phyloP scores from a whole-genome alignment of 768 basidiomycete species.

The Podaxis sp. region DNA sequence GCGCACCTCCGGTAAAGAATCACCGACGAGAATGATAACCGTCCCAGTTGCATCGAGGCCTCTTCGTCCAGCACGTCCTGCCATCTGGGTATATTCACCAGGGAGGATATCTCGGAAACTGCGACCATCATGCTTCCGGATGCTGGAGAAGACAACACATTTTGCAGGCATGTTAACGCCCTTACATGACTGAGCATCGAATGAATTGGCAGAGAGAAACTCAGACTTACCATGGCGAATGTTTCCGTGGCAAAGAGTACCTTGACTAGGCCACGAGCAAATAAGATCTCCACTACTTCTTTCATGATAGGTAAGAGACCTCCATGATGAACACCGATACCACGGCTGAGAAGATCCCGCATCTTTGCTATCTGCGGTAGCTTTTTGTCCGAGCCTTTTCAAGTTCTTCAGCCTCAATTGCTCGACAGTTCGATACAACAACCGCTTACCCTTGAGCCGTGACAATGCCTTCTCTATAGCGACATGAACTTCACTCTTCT shows the following conservation, averaged over 20 bases:
- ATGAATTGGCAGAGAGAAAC: not conserved
- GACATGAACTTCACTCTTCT: slow-evolving; percentile 97
- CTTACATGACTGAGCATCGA: slow-evolving; percentile 33
- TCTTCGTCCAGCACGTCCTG: slow-evolving; percentile 93
- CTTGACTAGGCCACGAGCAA: slow-evolving; percentile 93
- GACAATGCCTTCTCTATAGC: slow-evolving; percentile 89
- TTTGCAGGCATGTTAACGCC: slow-evolving; percentile 99
- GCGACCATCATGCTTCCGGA: slow-evolving; percentile 92
- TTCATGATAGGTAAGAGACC: slow-evolving; percentile 95
- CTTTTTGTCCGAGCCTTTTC: slow-evolving; percentile 80
- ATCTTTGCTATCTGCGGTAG: slow-evolving; percentile 91
- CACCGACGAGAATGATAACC: slow-evolving; percentile 84
- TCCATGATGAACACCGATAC: slow-evolving; percentile 97
- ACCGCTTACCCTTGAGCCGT: slow-evolving; percentile 74
- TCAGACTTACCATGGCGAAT: slow-evolving; percentile 86
- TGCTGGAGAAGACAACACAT: slow-evolving; percentile 94
- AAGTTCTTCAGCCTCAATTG: slow-evolving; percentile 5
- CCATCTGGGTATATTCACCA: slow-evolving; percentile 99
- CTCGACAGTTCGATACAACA: slow-evolving; percentile 8
- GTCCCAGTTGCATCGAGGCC: slow-evolving; percentile 95
- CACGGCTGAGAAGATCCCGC: slow-evolving; percentile 83
- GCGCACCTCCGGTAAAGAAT: slow-evolving; percentile 80
- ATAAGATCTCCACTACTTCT: slow-evolving; percentile 95
- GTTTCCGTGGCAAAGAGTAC: slow-evolving; percentile 98
- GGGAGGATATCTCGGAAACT: slow-evolving; percentile 87